Evolutionary conservation across 129 eudicot genomes (phyloP), one percentile per base, ranked within the genome.

Genomic region (Dittrichia graveolens): DNA sequence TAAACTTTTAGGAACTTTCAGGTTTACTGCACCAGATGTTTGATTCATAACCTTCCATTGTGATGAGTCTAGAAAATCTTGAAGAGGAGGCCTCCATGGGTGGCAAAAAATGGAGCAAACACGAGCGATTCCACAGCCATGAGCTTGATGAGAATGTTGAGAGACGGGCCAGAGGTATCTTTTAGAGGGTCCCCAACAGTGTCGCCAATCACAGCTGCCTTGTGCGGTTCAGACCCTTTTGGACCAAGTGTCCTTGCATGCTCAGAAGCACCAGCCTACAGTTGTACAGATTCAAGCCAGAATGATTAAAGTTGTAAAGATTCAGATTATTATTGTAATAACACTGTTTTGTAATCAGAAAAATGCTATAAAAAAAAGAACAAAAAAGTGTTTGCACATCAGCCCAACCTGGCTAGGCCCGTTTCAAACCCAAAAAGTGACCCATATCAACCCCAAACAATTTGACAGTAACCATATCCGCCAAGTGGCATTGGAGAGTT

Each of bases 91-190:
- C 97, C 97, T 55, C 97, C 97, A 58, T 91, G 97, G 3, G 87
- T 75, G 14, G 97, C 97, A 41, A 91, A 91, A 82, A 91, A 91
- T 71, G 97, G 97, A 38, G 97, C 97, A 57, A 91, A 91, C 66
- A 91, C 97, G 5, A 91, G 90, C 8, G 97, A 91, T 47, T 91
- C 97, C 0, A 91, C 97, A 6, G 97, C 97, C 97, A 91, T 91
- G 12, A 91, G 90, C 87, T 91, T 91, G 79, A 91, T 85, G 24
- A 91, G 90, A 75, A 91, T 91, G 86, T 91, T 91, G 2, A 91
- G 83, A 6, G 97, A 85, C 14, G 97, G 97, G 35, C 97, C 97
- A 31, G 97, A 91, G 12, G 97, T 91, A 79, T 91, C 97, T 86
- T 91, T 91, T 65, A 87, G 79, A 1, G 97, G 97, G 80, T 91